phyloP scores from a whole-genome alignment of 169 alveolate genomes.

The Cryptosporidium felis region DNA sequence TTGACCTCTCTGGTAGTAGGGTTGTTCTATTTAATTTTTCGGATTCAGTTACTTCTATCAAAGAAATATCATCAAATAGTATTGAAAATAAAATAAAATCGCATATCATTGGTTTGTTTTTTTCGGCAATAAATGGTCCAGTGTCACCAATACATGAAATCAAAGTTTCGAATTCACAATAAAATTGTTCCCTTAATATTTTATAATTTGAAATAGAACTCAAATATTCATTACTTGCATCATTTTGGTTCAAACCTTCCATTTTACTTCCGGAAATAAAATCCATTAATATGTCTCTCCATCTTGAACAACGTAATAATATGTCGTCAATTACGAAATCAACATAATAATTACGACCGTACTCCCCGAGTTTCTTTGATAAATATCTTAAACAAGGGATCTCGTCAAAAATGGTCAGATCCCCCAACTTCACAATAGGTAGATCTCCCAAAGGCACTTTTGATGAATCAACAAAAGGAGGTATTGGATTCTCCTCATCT shows the following conservation, averaged over 20 bases:
- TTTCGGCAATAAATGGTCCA: slow-evolving; percentile 67
- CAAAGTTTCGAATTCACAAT: slow-evolving; percentile 49
- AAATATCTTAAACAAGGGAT: slow-evolving; percentile 57
- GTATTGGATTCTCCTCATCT: slow-evolving; percentile 58
- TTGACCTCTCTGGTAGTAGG: slow-evolving; percentile 19
- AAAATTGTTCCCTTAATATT: slow-evolving; percentile 51
- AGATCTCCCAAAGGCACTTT: slow-evolving; percentile 68
- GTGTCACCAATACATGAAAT: slow-evolving; percentile 47
- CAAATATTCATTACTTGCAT: not conserved
- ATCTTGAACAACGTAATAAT: slow-evolving; percentile 39
- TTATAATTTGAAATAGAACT: slow-evolving; percentile 6
- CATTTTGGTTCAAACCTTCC: not conserved
- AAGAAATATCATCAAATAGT: slow-evolving; percentile 40
- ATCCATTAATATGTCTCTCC: slow-evolving; percentile 69
- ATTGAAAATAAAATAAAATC: slow-evolving; percentile 58
- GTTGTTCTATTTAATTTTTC: slow-evolving; percentile 5
- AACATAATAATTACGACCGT: slow-evolving; percentile 62
- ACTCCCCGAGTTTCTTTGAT: slow-evolving; percentile 66
- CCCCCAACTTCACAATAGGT: slow-evolving; percentile 53
- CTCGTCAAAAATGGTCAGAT: slow-evolving; percentile 42
- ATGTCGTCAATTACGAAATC: slow-evolving; percentile 60
- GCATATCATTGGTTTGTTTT: slow-evolving; percentile 59
- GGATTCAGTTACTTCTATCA: slow-evolving; percentile 6
- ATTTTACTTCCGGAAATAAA: not conserved
- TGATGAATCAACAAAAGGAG: slow-evolving; percentile 29